Evolutionary conservation across 345 rosid species (phyloP), one percentile per base, ranked within the genome.

Genomic region (Capsella bursapastoris): DNA sequence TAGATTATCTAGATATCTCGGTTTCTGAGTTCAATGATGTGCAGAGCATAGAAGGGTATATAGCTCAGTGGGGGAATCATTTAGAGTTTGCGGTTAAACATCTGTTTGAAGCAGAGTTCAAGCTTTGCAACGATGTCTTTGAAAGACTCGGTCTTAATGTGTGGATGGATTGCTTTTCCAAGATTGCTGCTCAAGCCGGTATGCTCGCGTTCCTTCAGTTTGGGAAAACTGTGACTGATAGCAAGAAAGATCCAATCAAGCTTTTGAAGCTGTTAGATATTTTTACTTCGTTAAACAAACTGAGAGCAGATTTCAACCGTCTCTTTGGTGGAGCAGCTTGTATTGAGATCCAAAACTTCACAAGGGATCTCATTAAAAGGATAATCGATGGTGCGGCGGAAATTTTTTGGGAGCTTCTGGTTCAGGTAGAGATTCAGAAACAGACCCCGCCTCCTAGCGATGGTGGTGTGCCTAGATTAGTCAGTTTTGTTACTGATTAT

Each of bases 31-130:
- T 87, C 81, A 90, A 88, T 43, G 85, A 90, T 63, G 97, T 90
- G 68, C 98, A 92, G 83, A 87, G 90, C 81, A 95, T 96, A 70
- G 98, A 95, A 70, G 87, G 83, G 6, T 88, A 90, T 69, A 88
- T 96, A 40, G 88, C 86, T 8, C 92, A 88, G 66, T 96, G 99
- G 99, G 98, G 98, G 28, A 90, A 76, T 70, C 98, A 96, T 90
- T 83, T 96, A 80, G 99, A 92, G 86, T 96, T 96, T 84, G 99
- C 99, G 0, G 99, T 96, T 58, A 96, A 96, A 82, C 97, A 92
- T 84, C 79, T 96, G 80, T 89, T 96, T 43, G 99, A 96, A 82
- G 99, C 94, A 1, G 99, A 96, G 78, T 92, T 84, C 80, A 89
- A 87, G 78, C 93, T 96, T 62, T 92, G 99, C 57, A 90, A 83